These are phyloP conservation scores for Xanthoparmelia taractica DNA, from an alignment of 495 filamentous ascomycete species.

Conservation along the genomic window DNA sequence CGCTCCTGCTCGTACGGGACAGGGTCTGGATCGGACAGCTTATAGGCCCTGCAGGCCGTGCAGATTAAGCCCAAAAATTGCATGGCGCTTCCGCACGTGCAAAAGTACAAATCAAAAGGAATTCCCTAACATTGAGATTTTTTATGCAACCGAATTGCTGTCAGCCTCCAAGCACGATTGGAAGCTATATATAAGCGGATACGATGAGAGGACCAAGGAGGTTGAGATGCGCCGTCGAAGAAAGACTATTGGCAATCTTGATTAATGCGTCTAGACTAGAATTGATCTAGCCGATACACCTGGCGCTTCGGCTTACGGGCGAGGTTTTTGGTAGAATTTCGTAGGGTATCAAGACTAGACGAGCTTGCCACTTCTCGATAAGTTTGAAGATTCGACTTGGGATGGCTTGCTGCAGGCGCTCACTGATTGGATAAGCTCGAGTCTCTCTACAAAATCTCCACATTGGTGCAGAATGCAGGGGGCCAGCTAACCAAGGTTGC, in stretches of 20 bases:
- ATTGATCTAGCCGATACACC: slow-evolving; percentile 4
- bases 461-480: slow-evolving; percentile 24
- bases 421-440: slow-evolving; percentile 12
- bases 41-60: slow-evolving; percentile 3
- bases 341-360: neutral
- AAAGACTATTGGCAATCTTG: slow-evolving; percentile 9
- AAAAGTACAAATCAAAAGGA: slow-evolving; percentile 6
- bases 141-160: neutral
- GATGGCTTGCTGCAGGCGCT: neutral
- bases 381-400: slow-evolving; percentile 1
- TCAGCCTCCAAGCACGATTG: slow-evolving; percentile 7
- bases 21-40: slow-evolving; percentile 15
- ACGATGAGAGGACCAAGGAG: slow-evolving; percentile 7
- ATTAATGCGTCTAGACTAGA: slow-evolving; percentile 8
- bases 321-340: slow-evolving; percentile 1
- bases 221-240: slow-evolving; percentile 12
- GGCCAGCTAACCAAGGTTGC: slow-evolving; percentile 8
- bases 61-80: slow-evolving; percentile 5
- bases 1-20: slow-evolving; percentile 7
- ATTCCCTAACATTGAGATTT: neutral
- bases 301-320: slow-evolving; percentile 13
- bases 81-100: slow-evolving; percentile 14
- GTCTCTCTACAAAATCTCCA: slow-evolving; percentile 19
- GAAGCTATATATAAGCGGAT: slow-evolving; percentile 13
- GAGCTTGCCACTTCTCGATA: slow-evolving; percentile 6